Percentiles rank a stretch among this genome's conserved stretches.
These are phyloP conservation scores for Wickerhamomyces sp. DNA, from an alignment of 1,139 yeast species.

Conservation along the genomic window DNA sequence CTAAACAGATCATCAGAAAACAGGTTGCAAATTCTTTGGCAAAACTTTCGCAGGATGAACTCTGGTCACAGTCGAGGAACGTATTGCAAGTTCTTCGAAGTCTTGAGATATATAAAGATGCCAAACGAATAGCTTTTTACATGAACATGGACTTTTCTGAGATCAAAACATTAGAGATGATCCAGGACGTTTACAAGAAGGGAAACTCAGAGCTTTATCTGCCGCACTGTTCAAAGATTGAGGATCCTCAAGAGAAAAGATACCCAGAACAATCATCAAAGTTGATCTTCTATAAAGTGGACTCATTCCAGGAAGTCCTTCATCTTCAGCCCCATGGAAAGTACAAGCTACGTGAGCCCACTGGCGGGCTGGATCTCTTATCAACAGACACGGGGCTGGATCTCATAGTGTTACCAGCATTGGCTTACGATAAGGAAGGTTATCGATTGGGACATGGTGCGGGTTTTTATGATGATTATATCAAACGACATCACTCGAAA, in stretches of 20 bases:
- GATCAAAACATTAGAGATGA: constrained; percentile 48
- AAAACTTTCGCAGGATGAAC: constrained; percentile 7
- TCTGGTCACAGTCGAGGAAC: constrained; percentile 19
- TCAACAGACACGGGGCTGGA: constrained; percentile 46
- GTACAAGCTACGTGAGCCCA: constrained; percentile 68
- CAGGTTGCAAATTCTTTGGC: constrained; percentile 2
- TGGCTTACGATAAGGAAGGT: constrained; percentile 60
- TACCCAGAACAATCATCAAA: constrained; percentile 40
- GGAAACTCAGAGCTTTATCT: constrained; percentile 41
- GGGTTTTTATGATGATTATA: constrained; percentile 84
- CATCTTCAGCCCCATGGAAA: constrained; percentile 62
- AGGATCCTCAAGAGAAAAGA: constrained; percentile 21
- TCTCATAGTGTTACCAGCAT: constrained; percentile 76
- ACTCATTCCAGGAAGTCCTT: constrained; percentile 37
- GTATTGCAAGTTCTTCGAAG: constrained; percentile 30
- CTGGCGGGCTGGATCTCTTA: constrained; percentile 22
- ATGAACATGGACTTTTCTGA: constrained; percentile 68
- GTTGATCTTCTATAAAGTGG: constrained; percentile 54
- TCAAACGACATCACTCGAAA: constrained; percentile 38
- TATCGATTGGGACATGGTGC: constrained; percentile 87
- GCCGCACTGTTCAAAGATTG: constrained; percentile 41
- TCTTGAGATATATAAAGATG: constrained; percentile 37
- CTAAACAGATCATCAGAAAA: constrained; percentile 8
- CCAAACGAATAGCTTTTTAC: constrained; percentile 54
- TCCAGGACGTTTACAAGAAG: constrained; percentile 42